These are phyloP conservation scores for Sporormia fimetaria DNA, from an alignment of 495 filamentous ascomycete species.

Conservation along the genomic window DNA sequence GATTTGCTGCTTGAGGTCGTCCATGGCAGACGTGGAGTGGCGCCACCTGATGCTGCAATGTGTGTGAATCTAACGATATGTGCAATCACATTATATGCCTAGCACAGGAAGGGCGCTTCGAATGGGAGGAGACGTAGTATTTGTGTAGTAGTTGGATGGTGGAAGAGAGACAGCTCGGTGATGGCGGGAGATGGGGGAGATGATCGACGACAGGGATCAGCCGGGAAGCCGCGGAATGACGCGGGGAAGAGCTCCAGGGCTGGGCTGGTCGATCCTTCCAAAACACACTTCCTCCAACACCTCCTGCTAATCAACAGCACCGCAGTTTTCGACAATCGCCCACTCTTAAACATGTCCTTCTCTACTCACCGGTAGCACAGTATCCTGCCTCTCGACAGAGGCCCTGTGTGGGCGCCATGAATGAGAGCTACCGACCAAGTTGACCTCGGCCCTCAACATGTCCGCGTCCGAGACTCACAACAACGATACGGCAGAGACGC, in stretches of 20 bases:
- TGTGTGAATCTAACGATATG: no score
- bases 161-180: neutral
- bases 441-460: constrained; percentile 5
- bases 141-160: neutral
- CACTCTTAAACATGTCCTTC: neutral
- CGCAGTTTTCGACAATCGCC: neutral
- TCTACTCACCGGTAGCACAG: neutral
- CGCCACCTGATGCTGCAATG: no score
- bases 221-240: constrained; percentile 6
- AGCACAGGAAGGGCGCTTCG: constrained; percentile 4
- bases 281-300: neutral
- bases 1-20: constrained; percentile 39
- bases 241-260: constrained; percentile 8
- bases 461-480: neutral
- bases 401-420: constrained; percentile 10
- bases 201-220: constrained; percentile 5
- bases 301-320: neutral
- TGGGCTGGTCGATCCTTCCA: neutral
- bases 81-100: no score
- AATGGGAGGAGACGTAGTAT: neutral
- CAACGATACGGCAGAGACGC: no score
- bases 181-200: constrained; percentile 9
- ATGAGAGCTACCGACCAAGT: neutral
- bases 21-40: constrained; percentile 41
- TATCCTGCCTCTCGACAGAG: neutral